These are phyloP conservation scores for Prunus yedoensis DNA, from an alignment of 331 rosid genomes.

Conservation along the genomic window DNA sequence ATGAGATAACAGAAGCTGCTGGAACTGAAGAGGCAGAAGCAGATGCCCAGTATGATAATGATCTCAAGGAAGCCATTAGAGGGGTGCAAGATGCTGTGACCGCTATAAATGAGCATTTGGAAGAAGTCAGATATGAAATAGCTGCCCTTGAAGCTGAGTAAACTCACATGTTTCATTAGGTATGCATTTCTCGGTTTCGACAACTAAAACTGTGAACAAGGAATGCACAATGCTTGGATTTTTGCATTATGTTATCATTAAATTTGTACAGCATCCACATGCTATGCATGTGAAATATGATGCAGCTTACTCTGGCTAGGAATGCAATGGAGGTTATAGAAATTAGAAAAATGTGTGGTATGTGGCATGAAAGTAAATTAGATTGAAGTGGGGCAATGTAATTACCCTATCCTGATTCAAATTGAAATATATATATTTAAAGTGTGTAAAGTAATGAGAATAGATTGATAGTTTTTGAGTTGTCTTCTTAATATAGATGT, in stretches of 20 bases:
- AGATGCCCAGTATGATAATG: constrained; percentile 79
- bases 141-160: constrained; percentile 73
- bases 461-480: background rate
- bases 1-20: constrained; percentile 76
- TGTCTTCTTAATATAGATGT: background rate
- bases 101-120: constrained; percentile 77
- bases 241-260: background rate
- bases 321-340: background rate
- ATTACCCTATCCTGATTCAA: background rate
- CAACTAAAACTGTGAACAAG: background rate
- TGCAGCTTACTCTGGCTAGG: background rate
- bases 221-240: background rate
- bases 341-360: background rate
- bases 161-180: constrained; percentile 10
- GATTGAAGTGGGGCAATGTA: background rate
- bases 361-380: background rate
- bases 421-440: background rate
- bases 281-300: background rate
- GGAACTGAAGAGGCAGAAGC: constrained; percentile 96
- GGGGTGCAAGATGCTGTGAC: constrained; percentile 87
- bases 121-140: constrained; percentile 94
- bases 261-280: background rate
- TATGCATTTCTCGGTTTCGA: background rate
- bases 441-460: background rate
- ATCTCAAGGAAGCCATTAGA: constrained; percentile 81